phyloP scores from a whole-genome alignment of 2,329 filamentous ascomycete species.

The Phialocephala subalpina region DNA sequence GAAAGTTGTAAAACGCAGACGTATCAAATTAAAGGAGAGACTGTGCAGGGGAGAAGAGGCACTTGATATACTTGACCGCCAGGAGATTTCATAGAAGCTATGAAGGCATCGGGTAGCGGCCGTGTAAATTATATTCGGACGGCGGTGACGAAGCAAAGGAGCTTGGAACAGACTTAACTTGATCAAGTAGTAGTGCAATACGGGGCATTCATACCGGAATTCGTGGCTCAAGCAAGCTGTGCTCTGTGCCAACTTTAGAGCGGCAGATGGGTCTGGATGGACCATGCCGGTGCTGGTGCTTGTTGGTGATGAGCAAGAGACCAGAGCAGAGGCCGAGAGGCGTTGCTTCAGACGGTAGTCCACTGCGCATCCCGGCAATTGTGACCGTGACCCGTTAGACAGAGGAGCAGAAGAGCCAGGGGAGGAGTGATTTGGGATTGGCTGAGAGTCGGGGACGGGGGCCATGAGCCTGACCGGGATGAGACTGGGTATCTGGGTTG shows the following conservation, averaged over 20 bases:
- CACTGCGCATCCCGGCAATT: constrained; percentile 32
- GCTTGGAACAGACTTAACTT: constrained; percentile 14
- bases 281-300: constrained; percentile 2
- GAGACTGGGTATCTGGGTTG: background rate
- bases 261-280: constrained; percentile 10
- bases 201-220: constrained; percentile 23
- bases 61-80: constrained; percentile 34
- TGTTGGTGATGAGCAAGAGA: background rate
- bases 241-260: constrained; percentile 10
- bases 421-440: background rate
- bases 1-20: constrained; percentile 8
- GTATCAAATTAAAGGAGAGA: constrained; percentile 19
- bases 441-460: background rate
- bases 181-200: constrained; percentile 18
- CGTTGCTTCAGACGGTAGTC: constrained; percentile 33
- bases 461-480: background rate
- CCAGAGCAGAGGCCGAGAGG: constrained; percentile 14
- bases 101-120: constrained; percentile 32
- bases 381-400: constrained; percentile 32
- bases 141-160: constrained; percentile 36
- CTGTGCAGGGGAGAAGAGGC: constrained; percentile 17
- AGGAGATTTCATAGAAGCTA: constrained; percentile 24
- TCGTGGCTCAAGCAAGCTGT: constrained; percentile 21
- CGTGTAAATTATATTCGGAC: constrained; percentile 33
- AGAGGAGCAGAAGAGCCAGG: constrained; percentile 10